Percentiles rank a stretch among this genome's conserved stretches.
These are phyloP conservation scores for Lasiodiplodia sp. DNA, from an alignment of 2,329 filamentous ascomycete genomes.

Conservation along the genomic window DNA sequence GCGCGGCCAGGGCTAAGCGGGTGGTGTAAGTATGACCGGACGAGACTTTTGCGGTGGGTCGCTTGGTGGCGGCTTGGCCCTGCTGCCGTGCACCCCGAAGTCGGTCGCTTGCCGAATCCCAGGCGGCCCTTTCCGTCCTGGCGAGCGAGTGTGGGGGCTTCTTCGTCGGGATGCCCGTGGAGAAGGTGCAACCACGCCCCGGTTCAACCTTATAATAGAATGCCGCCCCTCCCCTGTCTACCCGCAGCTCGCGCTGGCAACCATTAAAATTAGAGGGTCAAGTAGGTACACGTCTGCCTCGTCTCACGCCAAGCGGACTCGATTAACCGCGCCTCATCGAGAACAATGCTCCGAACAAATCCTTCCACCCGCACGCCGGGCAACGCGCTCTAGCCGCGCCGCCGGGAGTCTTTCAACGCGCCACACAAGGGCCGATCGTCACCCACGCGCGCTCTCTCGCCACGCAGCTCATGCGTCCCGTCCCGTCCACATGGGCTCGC, in stretches of 20 bases:
- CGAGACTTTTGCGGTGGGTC: not conserved
- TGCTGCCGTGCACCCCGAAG: slow-evolving; percentile 9
- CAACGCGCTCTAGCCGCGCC: not conserved
- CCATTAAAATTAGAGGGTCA: not conserved
- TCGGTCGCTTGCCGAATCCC: not conserved
- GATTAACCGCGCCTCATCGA: not conserved
- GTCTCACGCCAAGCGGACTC: not conserved
- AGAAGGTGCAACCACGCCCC: not conserved
- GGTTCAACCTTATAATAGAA: not conserved
- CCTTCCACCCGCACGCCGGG: not conserved
- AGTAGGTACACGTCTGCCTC: too few species aligned
- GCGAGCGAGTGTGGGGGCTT: not conserved
- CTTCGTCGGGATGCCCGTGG: too few species aligned
- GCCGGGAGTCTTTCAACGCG: not conserved
- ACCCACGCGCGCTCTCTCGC: not conserved
- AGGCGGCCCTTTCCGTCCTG: not conserved
- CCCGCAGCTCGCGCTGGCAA: not conserved
- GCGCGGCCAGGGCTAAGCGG: not conserved
- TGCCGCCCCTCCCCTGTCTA: not conserved
- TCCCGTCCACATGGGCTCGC: too few species aligned
- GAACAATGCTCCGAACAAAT: not conserved
- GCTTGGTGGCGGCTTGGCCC: slow-evolving; percentile 18
- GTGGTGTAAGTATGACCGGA: not conserved
- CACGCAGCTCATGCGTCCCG: not conserved
- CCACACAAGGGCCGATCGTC: not conserved